Evolutionary conservation across 2,329 filamentous ascomycete genomes (phyloP).

Genomic region (Colletotrichum kahawae): DNA sequence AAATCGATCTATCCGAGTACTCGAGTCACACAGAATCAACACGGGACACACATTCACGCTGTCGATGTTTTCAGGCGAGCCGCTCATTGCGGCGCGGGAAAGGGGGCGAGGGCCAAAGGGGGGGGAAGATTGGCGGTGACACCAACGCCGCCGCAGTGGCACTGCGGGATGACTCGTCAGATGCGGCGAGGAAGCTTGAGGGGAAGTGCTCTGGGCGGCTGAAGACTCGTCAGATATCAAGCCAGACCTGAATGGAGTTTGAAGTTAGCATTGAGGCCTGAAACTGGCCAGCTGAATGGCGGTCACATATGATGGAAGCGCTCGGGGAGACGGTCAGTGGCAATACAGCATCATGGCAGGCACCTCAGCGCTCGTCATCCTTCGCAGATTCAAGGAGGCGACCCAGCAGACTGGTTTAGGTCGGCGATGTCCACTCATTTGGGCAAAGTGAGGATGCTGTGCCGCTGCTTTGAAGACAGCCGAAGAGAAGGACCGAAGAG

Average conservation of each 20-base stretch:
- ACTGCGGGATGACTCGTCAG: background rate
- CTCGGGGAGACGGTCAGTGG: background rate
- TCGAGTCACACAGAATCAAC: background rate
- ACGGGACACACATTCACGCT: background rate
- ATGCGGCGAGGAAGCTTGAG: background rate
- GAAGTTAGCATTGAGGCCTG: background rate
- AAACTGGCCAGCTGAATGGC: background rate
- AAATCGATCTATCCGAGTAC: background rate
- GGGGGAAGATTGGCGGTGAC: slow-evolving; percentile 28
- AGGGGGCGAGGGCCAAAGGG: slow-evolving; percentile 10
- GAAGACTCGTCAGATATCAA: background rate
- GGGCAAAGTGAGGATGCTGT: background rate
- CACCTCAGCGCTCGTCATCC: background rate
- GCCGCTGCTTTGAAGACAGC: background rate
- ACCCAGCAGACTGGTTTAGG: background rate
- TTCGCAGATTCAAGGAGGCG: background rate
- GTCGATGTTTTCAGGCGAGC: background rate
- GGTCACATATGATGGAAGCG: background rate
- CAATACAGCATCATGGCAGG: background rate
- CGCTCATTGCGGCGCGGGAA: background rate
- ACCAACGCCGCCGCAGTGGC: slow-evolving; percentile 24
- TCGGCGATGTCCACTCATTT: background rate
- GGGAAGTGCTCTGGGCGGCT: background rate
- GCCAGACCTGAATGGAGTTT: background rate
- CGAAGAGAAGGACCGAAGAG: background rate